Evolutionary conservation across 495 filamentous ascomycete genomes (phyloP), one percentile per base, ranked within the genome.

Genomic region (Aspergillus sclerotioniger): DNA sequence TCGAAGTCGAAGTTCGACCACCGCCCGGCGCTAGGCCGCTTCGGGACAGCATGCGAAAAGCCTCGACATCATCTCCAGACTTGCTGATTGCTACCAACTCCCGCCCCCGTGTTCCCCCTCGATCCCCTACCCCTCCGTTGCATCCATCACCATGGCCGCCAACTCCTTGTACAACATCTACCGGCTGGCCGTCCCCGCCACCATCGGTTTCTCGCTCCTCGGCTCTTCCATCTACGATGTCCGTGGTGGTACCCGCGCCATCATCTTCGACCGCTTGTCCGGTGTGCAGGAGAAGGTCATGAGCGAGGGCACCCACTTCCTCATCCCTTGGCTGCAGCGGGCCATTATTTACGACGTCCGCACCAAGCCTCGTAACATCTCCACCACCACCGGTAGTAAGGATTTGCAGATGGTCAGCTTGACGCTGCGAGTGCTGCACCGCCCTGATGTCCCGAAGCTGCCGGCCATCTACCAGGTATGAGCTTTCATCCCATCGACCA

Each of bases 351-450:
- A 94, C 78, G 94, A 99, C 79, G 95, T 99, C 58, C 90, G 94
- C 59, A 98, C 94, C 44, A 95, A 95, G 83, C 94, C 94, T 49
- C 83, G 94, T 65, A 96, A 93, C 69, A 97, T 99, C 76, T 87
- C 87, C 15, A 99, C 94, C n/a, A 98, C 93, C 13, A 99, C 94
- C 10, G 94, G 94, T 54, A 92, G 88, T 82, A 99, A 99, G 84
- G 94, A 99, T 77, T 72, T 99, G 76, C 94, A 99, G 84, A 99
- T 99, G 94, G 94, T 99, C 70, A 96, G 90, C 82, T 82, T 99
- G 82, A 99, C 94, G 33, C 80, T 99, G 64, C 85, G 94, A 66
- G 94, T 99, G 54, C 76, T 99, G 71, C 94, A 98, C 79, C 83
- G 94, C 59, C 94, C 94, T 29, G 93, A 99, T 35, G 94, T 99